Evolutionary conservation across 2,329 filamentous ascomycete species (phyloP).

Genomic region (Orbilia blumenaviensis): DNA sequence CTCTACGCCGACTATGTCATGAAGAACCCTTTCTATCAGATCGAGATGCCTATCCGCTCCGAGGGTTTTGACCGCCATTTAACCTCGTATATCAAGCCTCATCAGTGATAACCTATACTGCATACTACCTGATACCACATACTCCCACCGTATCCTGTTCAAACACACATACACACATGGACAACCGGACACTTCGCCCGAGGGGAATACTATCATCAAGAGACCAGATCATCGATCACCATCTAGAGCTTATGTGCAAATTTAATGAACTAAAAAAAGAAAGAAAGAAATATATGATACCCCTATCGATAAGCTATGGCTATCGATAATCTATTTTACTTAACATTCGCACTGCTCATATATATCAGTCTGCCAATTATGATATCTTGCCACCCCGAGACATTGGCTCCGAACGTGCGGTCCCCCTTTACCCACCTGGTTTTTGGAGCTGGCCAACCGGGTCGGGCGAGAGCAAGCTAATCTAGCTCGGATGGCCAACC

Average conservation of each 20-base stretch:
- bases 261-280: neutral
- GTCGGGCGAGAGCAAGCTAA: neutral
- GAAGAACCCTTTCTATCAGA: slow-evolving; percentile 99
- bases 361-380: neutral
- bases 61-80: slow-evolving; percentile 93
- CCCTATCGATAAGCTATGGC: neutral
- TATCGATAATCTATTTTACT: neutral
- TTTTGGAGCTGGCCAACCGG: neutral
- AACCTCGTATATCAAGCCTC: slow-evolving; percentile 76
- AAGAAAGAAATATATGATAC: neutral
- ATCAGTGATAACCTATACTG: slow-evolving; percentile 61
- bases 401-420: neutral
- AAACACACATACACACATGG: no score
- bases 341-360: neutral
- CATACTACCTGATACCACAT: neutral
- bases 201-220: no score
- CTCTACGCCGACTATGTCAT: slow-evolving; percentile 97
- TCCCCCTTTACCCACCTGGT: slow-evolving; percentile 5
- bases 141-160: no score
- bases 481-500: slow-evolving; percentile 9
- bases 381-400: neutral
- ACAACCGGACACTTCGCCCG: no score
- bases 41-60: slow-evolving; percentile 96
- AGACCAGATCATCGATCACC: no score
- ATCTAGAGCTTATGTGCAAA: neutral